A percentile compares a stretch with the other conserved stretches of the same genome.
These are phyloP conservation scores for Sesbania bispinosa DNA, from an alignment of 306 rosid genomes.

Conservation along the genomic window DNA sequence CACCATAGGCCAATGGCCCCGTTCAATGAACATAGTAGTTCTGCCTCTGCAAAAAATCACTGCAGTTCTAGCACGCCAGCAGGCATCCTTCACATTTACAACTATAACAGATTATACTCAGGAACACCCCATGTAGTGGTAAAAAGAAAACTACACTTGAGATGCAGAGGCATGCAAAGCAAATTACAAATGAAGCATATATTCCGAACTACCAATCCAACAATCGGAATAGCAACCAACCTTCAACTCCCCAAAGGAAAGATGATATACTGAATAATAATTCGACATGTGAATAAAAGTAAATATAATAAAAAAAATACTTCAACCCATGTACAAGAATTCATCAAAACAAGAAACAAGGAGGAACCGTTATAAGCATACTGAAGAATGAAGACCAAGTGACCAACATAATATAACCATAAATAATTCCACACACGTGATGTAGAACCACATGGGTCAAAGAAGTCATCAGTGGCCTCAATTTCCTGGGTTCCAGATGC, in stretches of 20 bases:
- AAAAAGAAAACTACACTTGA: not conserved
- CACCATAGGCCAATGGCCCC: constrained; percentile 83
- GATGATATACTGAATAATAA: not conserved
- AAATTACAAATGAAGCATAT: constrained; percentile 14
- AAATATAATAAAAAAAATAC: not conserved
- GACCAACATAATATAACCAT: constrained; percentile 14
- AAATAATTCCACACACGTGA: constrained; percentile 42
- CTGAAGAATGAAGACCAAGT: too few species aligned
- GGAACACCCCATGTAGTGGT: not conserved
- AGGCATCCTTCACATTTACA: constrained; percentile 41
- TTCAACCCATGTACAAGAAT: not conserved
- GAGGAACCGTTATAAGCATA: not conserved
- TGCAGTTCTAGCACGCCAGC: constrained; percentile 39
- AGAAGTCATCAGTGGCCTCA: constrained; percentile 72
- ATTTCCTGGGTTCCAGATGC: constrained; percentile 46
- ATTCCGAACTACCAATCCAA: too few species aligned
- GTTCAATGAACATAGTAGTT: constrained; percentile 50
- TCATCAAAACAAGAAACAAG: constrained; percentile 11
- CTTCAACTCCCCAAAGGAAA: too few species aligned
- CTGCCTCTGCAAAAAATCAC: constrained; percentile 47
- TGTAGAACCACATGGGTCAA: constrained; percentile 81
- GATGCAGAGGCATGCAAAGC: not conserved
- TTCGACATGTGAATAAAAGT: not conserved
- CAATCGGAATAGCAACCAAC: not conserved
- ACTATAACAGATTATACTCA: not conserved